Percentiles rank a stretch among this genome's conserved stretches.
These are phyloP conservation scores for Penicillium diatomitis DNA, from an alignment of 495 filamentous ascomycete species.

Conservation along the genomic window DNA sequence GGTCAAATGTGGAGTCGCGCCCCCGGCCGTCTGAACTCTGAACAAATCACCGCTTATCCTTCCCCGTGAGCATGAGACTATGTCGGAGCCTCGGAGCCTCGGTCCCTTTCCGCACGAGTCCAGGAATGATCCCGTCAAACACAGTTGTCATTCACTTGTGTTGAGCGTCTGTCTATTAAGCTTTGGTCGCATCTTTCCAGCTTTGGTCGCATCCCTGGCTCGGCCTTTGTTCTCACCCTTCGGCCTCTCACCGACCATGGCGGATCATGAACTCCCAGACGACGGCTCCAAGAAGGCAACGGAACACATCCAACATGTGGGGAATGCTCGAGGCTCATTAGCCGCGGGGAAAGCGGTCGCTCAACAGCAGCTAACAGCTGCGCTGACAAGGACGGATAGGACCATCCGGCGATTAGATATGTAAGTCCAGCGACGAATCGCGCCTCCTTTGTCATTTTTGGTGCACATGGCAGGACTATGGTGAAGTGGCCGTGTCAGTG, in stretches of 20 bases:
- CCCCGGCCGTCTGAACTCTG: neutral
- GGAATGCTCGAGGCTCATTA: constrained; percentile 11
- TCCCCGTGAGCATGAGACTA: neutral
- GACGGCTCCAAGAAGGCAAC: neutral
- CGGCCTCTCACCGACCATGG: constrained; percentile 6
- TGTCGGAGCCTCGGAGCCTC: constrained; percentile 12
- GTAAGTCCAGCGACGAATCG: constrained; percentile 13
- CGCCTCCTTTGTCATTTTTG: neutral
- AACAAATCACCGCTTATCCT: too few species aligned
- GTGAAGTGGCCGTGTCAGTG: too few species aligned
- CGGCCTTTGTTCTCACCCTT: neutral
- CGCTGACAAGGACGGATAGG: constrained; percentile 25
- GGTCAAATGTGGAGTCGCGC: neutral
- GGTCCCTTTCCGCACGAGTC: constrained; percentile 9
- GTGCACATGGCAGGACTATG: too few species aligned
- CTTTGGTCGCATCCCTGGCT: neutral
- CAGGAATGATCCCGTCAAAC: neutral
- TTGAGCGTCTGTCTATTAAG: too few species aligned
- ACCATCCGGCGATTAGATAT: constrained; percentile 28
- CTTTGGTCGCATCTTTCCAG: constrained; percentile 6
- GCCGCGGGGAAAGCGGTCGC: constrained; percentile 17
- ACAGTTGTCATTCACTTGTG: too few species aligned
- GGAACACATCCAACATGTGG: constrained; percentile 14
- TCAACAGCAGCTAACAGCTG: constrained; percentile 21
- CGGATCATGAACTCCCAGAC: constrained; percentile 7